Percentiles rank a stretch among this genome's conserved stretches.
These are phyloP conservation scores for Blastocrithidia nonstop DNA, from an alignment of 208 protist genomes.

Conservation along the genomic window DNA sequence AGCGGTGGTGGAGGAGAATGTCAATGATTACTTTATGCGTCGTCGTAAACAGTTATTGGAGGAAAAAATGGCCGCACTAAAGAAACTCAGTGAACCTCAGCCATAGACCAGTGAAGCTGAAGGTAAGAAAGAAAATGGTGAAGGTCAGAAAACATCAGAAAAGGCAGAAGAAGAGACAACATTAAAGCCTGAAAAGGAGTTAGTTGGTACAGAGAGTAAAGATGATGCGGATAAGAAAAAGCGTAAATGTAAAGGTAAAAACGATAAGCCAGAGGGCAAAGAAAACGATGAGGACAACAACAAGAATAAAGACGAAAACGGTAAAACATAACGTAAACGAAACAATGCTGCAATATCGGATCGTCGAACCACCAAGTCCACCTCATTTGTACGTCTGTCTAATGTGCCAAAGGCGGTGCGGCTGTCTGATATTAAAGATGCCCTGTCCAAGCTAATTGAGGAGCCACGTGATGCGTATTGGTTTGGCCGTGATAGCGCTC, in stretches of 20 bases:
- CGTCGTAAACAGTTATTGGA: no score
- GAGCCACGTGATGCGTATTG: slow-evolving; percentile 39
- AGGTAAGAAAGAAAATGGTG: not conserved
- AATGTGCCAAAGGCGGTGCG: slow-evolving; percentile 44
- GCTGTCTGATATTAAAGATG: slow-evolving; percentile 44
- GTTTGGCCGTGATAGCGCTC: slow-evolving; percentile 32
- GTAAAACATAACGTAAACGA: no score
- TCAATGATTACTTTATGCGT: no score
- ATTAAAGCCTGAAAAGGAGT: not conserved
- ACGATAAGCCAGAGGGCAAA: not conserved
- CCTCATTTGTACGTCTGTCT: slow-evolving; percentile 21
- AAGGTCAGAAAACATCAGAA: not conserved
- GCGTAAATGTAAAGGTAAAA: not conserved
- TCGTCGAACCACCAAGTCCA: slow-evolving; percentile 8
- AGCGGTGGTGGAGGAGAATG: not conserved
- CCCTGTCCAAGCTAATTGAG: slow-evolving; percentile 6
- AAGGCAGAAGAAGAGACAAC: not conserved
- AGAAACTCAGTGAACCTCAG: no score
- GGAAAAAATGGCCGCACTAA: no score
- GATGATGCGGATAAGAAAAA: not conserved
- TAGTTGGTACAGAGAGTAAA: not conserved
- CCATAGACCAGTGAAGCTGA: no score
- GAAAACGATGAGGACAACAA: not conserved
- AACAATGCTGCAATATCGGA: no score
- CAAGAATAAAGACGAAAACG: not conserved